Evolutionary conservation across 257 asterid species (phyloP).

Genomic region (Solanum gandarillasii): DNA sequence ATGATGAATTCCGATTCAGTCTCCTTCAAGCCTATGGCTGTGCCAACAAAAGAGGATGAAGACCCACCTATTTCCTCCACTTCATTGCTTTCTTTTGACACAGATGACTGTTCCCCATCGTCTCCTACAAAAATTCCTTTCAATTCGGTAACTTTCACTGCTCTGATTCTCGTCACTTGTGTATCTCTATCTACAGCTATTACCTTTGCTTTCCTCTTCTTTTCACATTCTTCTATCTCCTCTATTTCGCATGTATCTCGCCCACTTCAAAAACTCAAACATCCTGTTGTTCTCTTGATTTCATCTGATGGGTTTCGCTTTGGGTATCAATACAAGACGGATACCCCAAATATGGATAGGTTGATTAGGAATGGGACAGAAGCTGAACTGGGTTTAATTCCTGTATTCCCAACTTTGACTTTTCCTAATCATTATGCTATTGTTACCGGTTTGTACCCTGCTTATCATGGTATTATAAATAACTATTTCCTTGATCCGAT

Average conservation of each 20-base stretch:
- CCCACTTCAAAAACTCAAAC: constrained; percentile 33
- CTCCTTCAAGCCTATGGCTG: constrained; percentile 4
- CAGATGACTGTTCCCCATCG: neutral
- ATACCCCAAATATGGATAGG: constrained; percentile 39
- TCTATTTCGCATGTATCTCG: constrained; percentile 24
- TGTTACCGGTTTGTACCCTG: constrained; percentile 69
- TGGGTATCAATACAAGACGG: constrained; percentile 61
- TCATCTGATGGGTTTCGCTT: constrained; percentile 69
- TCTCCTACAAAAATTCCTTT: neutral
- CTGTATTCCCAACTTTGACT: constrained; percentile 63
- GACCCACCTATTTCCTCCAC: neutral
- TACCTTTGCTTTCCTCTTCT: constrained; percentile 36
- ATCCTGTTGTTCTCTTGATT: constrained; percentile 47
- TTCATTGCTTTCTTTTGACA: neutral
- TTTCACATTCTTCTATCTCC: neutral
- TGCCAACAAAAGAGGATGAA: neutral
- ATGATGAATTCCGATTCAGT: constrained; percentile 36
- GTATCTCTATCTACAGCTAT: constrained; percentile 40
- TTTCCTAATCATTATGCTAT: constrained; percentile 74
- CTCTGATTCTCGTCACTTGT: constrained; percentile 23
- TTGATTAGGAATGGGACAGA: constrained; percentile 51
- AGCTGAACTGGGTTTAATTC: constrained; percentile 52
- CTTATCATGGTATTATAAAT: constrained; percentile 57
- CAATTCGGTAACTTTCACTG: neutral
- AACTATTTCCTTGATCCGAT: constrained; percentile 46